phyloP scores from a whole-genome alignment of 2,329 filamentous ascomycete genomes.

The Aspergillus aculeatus region DNA sequence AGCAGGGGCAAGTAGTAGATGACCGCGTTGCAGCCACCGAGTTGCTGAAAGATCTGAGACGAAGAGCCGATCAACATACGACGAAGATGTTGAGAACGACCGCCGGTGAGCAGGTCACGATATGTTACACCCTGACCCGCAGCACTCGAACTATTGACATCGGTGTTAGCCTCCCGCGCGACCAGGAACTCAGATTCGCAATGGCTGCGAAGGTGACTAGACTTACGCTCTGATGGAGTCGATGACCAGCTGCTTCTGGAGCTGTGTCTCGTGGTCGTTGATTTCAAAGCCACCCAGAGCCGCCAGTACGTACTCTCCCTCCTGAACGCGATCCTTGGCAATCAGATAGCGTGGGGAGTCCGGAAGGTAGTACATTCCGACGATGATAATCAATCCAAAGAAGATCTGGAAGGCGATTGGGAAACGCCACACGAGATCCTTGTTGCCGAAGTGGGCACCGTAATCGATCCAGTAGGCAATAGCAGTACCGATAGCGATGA shows the following conservation, averaged over 20 bases:
- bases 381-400: slow-evolving; percentile 48
- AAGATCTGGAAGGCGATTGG: slow-evolving; percentile 55
- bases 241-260: slow-evolving; percentile 65
- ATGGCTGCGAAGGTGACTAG: not conserved
- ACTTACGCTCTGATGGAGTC: slow-evolving; percentile 63
- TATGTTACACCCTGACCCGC: slow-evolving; percentile 46
- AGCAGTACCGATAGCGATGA: slow-evolving; percentile 52
- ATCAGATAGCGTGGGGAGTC: slow-evolving; percentile 50
- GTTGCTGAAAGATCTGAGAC: slow-evolving; percentile 48
- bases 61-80: slow-evolving; percentile 43
- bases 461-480: slow-evolving; percentile 56
- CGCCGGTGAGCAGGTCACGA: slow-evolving; percentile 42
- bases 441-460: slow-evolving; percentile 40
- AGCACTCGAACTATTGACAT: slow-evolving; percentile 55
- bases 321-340: slow-evolving; percentile 46
- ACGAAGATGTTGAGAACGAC: slow-evolving; percentile 41
- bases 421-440: slow-evolving; percentile 50
- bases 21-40: slow-evolving; percentile 52
- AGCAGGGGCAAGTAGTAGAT: slow-evolving; percentile 52
- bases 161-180: slow-evolving; percentile 33
- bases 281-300: slow-evolving; percentile 49
- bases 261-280: slow-evolving; percentile 56
- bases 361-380: slow-evolving; percentile 45
- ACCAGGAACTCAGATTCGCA: slow-evolving; percentile 1
- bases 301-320: slow-evolving; percentile 51